These are phyloP conservation scores for Pythium biforme DNA, from an alignment of 352 stramenopile genomes.

Conservation along the genomic window DNA sequence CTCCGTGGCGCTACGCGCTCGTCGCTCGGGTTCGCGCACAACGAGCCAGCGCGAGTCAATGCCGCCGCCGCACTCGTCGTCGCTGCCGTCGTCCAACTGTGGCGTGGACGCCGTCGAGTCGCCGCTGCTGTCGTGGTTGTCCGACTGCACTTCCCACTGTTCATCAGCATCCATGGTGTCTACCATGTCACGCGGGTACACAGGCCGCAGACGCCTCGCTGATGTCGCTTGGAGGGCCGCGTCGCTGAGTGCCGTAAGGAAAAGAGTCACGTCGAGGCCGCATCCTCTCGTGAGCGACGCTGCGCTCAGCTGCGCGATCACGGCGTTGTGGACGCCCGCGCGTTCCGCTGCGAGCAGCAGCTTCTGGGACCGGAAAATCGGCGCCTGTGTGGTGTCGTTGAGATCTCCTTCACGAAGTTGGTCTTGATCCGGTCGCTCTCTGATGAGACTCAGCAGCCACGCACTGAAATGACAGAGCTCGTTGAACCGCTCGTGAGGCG, in stretches of 20 bases:
- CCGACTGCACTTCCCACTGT: slow-evolving; percentile 39
- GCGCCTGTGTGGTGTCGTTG: slow-evolving; percentile 20
- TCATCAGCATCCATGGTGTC: slow-evolving; percentile 47
- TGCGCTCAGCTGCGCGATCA: slow-evolving; percentile 33
- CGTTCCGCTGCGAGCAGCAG: slow-evolving; percentile 55
- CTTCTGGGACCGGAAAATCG: slow-evolving; percentile 38
- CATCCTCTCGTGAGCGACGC: slow-evolving; percentile 39
- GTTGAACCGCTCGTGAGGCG: slow-evolving; percentile 39
- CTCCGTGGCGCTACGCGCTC: neutral
- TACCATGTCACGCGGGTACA: slow-evolving; percentile 41
- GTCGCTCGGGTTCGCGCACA: slow-evolving; percentile 11
- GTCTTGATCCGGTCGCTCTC: neutral
- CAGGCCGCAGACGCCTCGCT: slow-evolving; percentile 19
- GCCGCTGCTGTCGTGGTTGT: slow-evolving; percentile 28
- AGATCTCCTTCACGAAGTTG: slow-evolving; percentile 10
- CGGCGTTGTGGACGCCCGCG: slow-evolving; percentile 36
- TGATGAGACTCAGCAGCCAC: slow-evolving; percentile 41
- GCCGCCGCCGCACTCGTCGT: slow-evolving; percentile 6
- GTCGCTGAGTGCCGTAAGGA: slow-evolving; percentile 49
- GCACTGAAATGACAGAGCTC: slow-evolving; percentile 42
- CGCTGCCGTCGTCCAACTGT: neutral
- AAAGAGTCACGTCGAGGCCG: slow-evolving; percentile 49
- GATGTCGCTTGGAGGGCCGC: slow-evolving; percentile 31
- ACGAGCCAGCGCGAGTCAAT: slow-evolving; percentile 21
- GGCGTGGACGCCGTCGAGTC: slow-evolving; percentile 22